These are phyloP conservation scores for Entamoeba histolytica DNA, from an alignment of 208 protist genomes.

Conservation along the genomic window DNA sequence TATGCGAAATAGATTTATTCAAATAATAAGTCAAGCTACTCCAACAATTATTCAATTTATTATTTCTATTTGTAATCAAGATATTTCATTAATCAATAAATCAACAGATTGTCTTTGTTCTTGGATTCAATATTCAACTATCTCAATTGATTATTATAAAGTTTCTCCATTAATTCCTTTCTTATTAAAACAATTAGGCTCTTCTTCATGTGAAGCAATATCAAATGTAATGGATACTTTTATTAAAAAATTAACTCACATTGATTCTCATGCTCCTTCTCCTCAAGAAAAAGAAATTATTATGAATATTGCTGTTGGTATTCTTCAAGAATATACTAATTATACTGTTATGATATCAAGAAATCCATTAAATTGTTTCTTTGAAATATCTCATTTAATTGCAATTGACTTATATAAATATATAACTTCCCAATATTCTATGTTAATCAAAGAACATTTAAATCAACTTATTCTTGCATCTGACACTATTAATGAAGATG, in stretches of 20 bases:
- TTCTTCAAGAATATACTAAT: not conserved
- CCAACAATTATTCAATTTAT: not conserved
- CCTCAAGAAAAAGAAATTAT: not conserved
- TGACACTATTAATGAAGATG: not conserved
- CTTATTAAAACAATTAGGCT: not conserved
- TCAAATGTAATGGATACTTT: not conserved
- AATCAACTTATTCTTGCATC: not conserved
- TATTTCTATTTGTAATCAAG: not conserved
- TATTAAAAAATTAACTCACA: not conserved
- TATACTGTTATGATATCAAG: not conserved
- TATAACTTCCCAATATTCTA: not conserved
- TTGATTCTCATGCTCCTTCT: not conserved
- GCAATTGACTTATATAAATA: not conserved
- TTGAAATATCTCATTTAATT: not conserved
- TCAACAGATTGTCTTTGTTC: not conserved
- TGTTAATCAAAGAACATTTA: not conserved
- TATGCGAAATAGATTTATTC: not conserved
- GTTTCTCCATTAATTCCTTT: not conserved
- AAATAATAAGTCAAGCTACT: not conserved
- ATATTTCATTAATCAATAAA: not conserved
- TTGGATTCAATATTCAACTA: not conserved
- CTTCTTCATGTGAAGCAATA: not conserved
- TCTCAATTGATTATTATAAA: not conserved
- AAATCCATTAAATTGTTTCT: not conserved
- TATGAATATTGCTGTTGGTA: not conserved